phyloP scores from a whole-genome alignment of 352 stramenopile genomes.

The Blastocystis hominis region DNA sequence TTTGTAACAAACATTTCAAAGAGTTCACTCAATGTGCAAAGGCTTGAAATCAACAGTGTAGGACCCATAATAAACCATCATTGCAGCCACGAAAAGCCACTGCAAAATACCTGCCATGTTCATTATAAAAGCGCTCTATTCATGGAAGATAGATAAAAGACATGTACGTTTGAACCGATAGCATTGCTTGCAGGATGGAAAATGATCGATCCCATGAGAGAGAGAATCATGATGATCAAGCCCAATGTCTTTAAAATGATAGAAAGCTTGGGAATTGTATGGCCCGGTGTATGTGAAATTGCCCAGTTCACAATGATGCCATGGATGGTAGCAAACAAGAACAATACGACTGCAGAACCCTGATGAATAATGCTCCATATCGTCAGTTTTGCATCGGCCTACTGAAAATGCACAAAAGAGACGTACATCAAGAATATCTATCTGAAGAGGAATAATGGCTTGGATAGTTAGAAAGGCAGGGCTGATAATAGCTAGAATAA shows the following conservation, averaged over 20 bases:
- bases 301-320: constrained; percentile 21
- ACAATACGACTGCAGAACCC: constrained; percentile 41
- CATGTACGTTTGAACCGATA: not conserved
- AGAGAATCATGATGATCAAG: not conserved
- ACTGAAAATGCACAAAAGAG: not conserved
- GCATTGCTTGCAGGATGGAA: constrained; percentile 48
- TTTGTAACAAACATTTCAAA: constrained; percentile 31
- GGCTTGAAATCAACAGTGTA: constrained; percentile 42
- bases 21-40: not conserved
- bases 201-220: constrained; percentile 22
- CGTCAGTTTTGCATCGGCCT: constrained; percentile 12
- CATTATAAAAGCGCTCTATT: not conserved
- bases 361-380: constrained; percentile 53
- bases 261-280: not conserved
- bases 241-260: not conserved
- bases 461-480: constrained; percentile 52
- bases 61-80: constrained; percentile 47
- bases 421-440: constrained; percentile 52
- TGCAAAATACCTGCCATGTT: constrained; percentile 49
- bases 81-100: constrained; percentile 46
- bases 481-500: not conserved
- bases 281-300: not conserved
- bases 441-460: constrained; percentile 46
- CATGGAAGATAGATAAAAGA: not conserved
- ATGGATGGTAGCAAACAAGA: constrained; percentile 45